Evolutionary conservation across 257 asterid genomes (phyloP).

Genomic region (Capsicum chinense): DNA sequence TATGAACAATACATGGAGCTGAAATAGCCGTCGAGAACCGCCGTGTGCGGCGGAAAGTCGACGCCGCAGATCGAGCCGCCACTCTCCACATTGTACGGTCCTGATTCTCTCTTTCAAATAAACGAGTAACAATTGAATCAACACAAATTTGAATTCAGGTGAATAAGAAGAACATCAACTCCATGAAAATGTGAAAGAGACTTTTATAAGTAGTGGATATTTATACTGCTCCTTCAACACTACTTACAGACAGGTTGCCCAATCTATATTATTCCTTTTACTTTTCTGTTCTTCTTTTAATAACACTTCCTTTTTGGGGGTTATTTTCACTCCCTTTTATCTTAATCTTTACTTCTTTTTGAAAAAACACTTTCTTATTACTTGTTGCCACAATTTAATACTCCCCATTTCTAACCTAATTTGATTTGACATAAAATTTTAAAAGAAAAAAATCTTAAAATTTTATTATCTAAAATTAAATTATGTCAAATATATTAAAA

Average conservation of each 20-base stretch:
- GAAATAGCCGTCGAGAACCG: constrained; percentile 80
- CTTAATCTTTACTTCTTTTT: background rate
- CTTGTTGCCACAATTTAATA: too few species aligned
- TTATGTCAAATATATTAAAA: too few species aligned
- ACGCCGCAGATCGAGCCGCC: constrained; percentile 77
- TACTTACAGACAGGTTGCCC: background rate
- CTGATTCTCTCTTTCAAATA: background rate
- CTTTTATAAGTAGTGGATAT: background rate
- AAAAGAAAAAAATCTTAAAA: too few species aligned
- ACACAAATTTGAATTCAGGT: background rate
- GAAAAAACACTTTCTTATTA: too few species aligned
- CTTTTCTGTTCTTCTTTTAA: background rate
- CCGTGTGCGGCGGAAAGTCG: constrained; percentile 65
- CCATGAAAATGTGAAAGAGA: constrained; percentile 18
- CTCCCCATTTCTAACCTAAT: too few species aligned
- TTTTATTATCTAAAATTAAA: too few species aligned
- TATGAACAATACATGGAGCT: constrained; percentile 88
- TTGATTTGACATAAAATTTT: too few species aligned
- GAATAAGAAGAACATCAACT: background rate
- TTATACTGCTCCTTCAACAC: background rate
- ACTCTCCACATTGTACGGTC: constrained; percentile 66
- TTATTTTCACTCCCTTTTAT: background rate
- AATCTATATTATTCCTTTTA: constrained; percentile 17
- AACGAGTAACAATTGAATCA: background rate
- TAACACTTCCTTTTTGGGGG: background rate